These are phyloP conservation scores for Verticillium isaacii DNA, from an alignment of 2,329 filamentous ascomycete species.

Conservation along the genomic window DNA sequence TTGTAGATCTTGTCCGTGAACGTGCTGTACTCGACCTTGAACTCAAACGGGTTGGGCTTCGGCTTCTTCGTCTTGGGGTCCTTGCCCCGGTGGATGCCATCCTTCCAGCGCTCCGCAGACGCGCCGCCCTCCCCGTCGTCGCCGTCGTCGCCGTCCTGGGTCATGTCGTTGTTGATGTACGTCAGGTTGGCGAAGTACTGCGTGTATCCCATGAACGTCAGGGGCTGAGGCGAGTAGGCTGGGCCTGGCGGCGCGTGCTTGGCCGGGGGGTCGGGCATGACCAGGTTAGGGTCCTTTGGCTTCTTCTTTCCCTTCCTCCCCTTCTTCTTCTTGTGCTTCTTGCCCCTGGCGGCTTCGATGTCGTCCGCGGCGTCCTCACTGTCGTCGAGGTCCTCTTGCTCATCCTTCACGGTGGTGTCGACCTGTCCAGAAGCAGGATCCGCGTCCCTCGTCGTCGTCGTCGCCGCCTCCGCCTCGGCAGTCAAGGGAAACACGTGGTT, in stretches of 20 bases:
- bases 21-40: conserved; percentile 83
- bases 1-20: conserved; percentile 70
- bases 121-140: conserved; percentile 18
- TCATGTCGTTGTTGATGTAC: conserved; percentile 70
- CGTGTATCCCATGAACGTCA: conserved; percentile 75
- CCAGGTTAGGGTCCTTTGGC: conserved; percentile 55
- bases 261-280: conserved; percentile 67
- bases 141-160: conserved; percentile 20
- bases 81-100: conserved; percentile 59
- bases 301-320: conserved; percentile 38
- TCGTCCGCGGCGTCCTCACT: conserved; percentile 21
- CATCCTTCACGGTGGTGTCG: conserved; percentile 24
- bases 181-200: conserved; percentile 97
- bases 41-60: conserved; percentile 62
- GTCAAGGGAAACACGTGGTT: background rate
- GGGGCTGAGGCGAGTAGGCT: conserved; percentile 79
- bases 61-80: conserved; percentile 48
- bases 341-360: conserved; percentile 23
- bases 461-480: background rate
- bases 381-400: conserved; percentile 11
- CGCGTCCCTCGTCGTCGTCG: conserved; percentile 1
- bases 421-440: conserved; percentile 4
- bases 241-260: conserved; percentile 74
- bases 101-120: conserved; percentile 49
- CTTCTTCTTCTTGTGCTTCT: conserved; percentile 36